These are phyloP conservation scores for Digitaria exilis DNA, from an alignment of 202 grass and related monocot genomes.

Conservation along the genomic window DNA sequence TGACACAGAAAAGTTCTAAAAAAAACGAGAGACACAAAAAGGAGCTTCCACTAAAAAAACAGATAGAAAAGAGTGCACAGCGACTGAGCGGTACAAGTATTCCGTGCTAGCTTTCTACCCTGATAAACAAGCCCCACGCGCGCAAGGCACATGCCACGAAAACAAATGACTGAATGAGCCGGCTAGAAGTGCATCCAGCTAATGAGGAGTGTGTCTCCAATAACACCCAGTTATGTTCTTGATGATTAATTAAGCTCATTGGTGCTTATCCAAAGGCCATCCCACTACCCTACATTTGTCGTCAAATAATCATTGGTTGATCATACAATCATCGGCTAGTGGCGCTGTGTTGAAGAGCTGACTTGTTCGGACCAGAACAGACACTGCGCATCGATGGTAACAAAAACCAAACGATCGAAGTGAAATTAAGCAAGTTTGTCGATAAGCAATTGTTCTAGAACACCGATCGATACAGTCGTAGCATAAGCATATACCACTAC, in stretches of 20 bases:
- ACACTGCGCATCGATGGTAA: neutral
- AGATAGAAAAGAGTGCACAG: neutral
- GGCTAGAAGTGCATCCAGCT: conserved; percentile 25
- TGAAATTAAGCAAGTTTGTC: neutral
- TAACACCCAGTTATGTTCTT: neutral
- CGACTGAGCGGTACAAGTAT: neutral
- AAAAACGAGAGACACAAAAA: no score
- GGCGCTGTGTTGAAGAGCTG: neutral
- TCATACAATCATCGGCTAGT: neutral
- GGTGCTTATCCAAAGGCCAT: conserved; percentile 20
- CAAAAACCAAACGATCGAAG: neutral
- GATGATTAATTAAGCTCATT: neutral
- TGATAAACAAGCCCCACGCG: neutral
- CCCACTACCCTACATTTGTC: neutral
- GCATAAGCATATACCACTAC: no score
- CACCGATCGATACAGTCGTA: no score
- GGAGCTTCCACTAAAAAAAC: no score
- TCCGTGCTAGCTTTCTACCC: neutral
- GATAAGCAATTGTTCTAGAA: neutral
- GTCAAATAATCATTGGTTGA: neutral
- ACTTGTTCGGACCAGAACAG: neutral
- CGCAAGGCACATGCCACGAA: conserved; percentile 19
- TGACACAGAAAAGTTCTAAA: no score
- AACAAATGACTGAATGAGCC: conserved; percentile 11
- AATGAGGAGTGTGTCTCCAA: conserved; percentile 32